These are phyloP conservation scores for Sindora glabra DNA, from an alignment of 306 rosid genomes.

Conservation along the genomic window DNA sequence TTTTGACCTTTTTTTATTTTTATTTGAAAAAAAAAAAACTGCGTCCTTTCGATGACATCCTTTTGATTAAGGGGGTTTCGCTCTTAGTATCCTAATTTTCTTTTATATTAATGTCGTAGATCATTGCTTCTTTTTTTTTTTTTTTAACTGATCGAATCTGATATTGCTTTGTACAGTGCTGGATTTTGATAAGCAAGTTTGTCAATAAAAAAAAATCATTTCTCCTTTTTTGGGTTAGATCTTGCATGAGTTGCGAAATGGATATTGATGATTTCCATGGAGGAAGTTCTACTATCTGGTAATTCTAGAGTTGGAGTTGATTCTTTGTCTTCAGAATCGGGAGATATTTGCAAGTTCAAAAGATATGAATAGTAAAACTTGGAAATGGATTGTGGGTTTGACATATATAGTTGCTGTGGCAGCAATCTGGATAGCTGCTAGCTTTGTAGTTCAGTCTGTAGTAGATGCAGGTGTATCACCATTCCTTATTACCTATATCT, in stretches of 20 bases:
- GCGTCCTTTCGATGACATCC: no score
- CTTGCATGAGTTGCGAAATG: slow-evolving; percentile 14
- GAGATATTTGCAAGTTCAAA: slow-evolving; percentile 13
- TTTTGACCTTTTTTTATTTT: no score
- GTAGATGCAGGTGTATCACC: slow-evolving; percentile 92
- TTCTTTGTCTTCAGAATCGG: background rate
- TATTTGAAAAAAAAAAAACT: no score
- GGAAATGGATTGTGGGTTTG: slow-evolving; percentile 86
- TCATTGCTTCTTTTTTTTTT: no score
- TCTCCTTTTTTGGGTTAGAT: no score
- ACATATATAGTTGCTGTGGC: slow-evolving; percentile 73
- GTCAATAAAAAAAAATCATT: no score
- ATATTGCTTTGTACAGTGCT: no score
- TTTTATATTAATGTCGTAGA: no score
- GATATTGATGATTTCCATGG: slow-evolving; percentile 1
- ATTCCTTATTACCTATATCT: slow-evolving; percentile 76
- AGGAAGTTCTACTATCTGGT: slow-evolving; percentile 4
- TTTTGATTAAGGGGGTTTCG: no score
- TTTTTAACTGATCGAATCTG: no score
- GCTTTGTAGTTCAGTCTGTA: slow-evolving; percentile 93
- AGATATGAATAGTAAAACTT: slow-evolving; percentile 41
- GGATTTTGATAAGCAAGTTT: no score
- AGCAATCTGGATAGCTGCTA: slow-evolving; percentile 96
- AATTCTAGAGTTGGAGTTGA: slow-evolving; percentile 15
- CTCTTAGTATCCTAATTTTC: no score